phyloP scores from a whole-genome alignment of 805 yeast species.

The Lipomyces kockii region DNA sequence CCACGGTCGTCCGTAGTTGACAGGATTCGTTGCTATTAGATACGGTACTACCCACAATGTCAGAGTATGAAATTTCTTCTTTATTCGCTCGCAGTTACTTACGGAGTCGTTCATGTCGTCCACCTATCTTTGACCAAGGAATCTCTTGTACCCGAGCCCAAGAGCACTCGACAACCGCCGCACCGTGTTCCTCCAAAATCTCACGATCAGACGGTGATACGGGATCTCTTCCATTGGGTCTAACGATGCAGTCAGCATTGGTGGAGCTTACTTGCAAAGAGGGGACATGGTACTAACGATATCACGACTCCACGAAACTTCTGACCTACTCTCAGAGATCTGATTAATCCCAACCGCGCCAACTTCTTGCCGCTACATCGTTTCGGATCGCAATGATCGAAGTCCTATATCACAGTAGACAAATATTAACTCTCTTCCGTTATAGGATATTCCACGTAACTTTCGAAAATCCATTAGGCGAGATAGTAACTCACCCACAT shows the following conservation, averaged over 20 bases:
- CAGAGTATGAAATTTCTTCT: background rate
- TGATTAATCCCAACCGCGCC: constrained; percentile 83
- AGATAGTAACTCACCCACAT: constrained; percentile 64
- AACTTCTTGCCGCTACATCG: constrained; percentile 95
- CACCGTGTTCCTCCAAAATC: constrained; percentile 78
- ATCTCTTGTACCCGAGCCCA: constrained; percentile 98
- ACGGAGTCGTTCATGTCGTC: constrained; percentile 74
- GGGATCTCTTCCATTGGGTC: constrained; percentile 84
- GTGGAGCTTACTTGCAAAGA: background rate
- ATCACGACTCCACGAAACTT: constrained; percentile 90
- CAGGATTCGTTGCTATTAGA: constrained; percentile 94
- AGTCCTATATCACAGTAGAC: constrained; percentile 58
- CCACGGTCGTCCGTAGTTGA: constrained; percentile 97
- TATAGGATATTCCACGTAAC: background rate
- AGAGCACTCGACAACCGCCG: constrained; percentile 98
- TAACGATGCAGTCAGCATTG: background rate
- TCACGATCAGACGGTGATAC: constrained; percentile 87
- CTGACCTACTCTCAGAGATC: constrained; percentile 83
- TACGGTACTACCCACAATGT: constrained; percentile 63
- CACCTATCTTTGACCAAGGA: constrained; percentile 93
- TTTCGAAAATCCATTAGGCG: background rate
- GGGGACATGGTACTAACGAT: constrained; percentile 47
- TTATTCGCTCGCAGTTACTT: constrained; percentile 4
- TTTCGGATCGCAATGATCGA: constrained; percentile 98
- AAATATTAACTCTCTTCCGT: background rate